These are phyloP conservation scores for Toxoplasma gondii DNA, from an alignment of 169 alveolate species.

Conservation along the genomic window DNA sequence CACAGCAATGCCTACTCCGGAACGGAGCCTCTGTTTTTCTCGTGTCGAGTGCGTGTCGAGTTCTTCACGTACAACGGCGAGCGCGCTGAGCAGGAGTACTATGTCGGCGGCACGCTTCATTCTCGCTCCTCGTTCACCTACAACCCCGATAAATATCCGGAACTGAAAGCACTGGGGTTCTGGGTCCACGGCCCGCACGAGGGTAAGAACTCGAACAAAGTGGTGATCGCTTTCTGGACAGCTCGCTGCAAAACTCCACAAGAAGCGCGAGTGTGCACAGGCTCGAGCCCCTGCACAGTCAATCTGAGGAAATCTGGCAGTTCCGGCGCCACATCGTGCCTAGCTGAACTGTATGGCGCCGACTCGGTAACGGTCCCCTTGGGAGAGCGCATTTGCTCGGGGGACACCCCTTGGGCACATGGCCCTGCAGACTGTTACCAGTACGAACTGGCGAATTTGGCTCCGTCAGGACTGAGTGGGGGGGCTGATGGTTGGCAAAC, in stretches of 20 bases:
- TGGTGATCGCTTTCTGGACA: conserved; percentile 34
- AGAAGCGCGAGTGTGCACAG: not conserved
- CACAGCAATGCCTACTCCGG: not conserved
- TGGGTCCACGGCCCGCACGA: conserved; percentile 47
- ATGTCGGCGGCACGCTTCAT: not conserved
- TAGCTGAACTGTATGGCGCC: not conserved
- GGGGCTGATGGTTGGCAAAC: not conserved
- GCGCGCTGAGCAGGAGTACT: not conserved
- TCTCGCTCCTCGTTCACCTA: not conserved
- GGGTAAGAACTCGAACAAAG: conserved; percentile 14
- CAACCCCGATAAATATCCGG: conserved; percentile 3
- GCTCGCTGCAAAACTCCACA: not conserved
- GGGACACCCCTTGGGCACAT: not conserved
- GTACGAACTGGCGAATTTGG: not conserved
- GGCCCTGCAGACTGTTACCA: not conserved
- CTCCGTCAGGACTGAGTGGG: not conserved
- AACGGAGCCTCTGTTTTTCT: not conserved
- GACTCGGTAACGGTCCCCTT: not conserved
- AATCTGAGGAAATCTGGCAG: not conserved
- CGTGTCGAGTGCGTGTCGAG: not conserved
- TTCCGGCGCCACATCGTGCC: not conserved
- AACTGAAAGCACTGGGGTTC: conserved; percentile 36
- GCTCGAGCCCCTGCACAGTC: not conserved
- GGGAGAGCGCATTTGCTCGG: conserved; percentile 6
- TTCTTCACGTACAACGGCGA: not conserved